Evolutionary conservation across 306 rosid genomes (phyloP).

Genomic region (Castanea sativa): DNA sequence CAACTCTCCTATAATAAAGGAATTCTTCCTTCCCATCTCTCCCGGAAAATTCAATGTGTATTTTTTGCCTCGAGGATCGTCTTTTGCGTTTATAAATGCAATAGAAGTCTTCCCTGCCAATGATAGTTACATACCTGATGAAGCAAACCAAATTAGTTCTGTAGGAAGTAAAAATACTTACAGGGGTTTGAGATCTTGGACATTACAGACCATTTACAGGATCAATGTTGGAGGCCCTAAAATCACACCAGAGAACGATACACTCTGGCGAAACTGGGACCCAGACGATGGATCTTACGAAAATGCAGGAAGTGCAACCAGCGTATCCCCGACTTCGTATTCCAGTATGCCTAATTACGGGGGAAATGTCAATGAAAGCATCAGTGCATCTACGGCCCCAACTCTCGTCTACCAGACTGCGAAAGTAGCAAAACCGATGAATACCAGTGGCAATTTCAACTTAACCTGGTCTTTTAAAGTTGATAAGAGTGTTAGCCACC

Average conservation of each 20-base stretch:
- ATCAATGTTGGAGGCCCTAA: constrained; percentile 37
- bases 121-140: not conserved
- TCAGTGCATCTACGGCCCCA: constrained; percentile 4
- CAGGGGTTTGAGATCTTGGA: not conserved
- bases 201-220: constrained; percentile 29
- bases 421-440: not conserved
- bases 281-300: not conserved
- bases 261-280: constrained; percentile 34
- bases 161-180: not conserved
- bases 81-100: constrained; percentile 56
- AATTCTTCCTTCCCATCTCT: constrained; percentile 24
- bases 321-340: accelerated
- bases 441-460: not conserved
- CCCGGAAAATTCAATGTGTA: constrained; percentile 8
- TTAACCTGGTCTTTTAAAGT: constrained; percentile 34
- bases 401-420: constrained; percentile 28
- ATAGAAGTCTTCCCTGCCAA: constrained; percentile 45
- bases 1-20: constrained; percentile 19
- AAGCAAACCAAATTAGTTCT: not conserved
- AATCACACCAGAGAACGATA: not conserved
- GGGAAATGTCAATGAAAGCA: not conserved
- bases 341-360: accelerated
- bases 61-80: constrained; percentile 32
- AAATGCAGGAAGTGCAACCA: not conserved
- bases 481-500: constrained; percentile 1